A percentile compares a stretch with the other conserved stretches of the same genome.
phyloP scores from a whole-genome alignment of 129 eudicot species.

The Scalesia atractyloides region DNA sequence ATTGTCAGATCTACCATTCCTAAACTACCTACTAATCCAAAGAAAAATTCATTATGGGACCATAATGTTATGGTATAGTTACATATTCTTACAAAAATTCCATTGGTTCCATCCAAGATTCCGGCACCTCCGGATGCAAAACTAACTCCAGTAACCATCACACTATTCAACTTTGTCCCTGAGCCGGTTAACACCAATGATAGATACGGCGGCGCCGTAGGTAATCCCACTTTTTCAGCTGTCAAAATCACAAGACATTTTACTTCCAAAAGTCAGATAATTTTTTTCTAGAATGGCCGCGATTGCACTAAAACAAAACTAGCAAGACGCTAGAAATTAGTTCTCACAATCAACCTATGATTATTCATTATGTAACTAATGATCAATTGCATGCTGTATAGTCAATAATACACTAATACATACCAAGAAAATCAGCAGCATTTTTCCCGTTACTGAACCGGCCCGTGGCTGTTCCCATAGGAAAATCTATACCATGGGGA shows the following conservation, averaged over 20 bases:
- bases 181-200: slow-evolving; percentile 21
- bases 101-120: slow-evolving; percentile 49
- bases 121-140: slow-evolving; percentile 81
- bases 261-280: background rate
- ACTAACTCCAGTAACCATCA: slow-evolving; percentile 48
- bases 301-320: too few relatives aligned
- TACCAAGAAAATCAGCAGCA: slow-evolving; percentile 77
- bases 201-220: slow-evolving; percentile 51
- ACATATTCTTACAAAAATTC: slow-evolving; percentile 35
- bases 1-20: too few relatives aligned
- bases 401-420: background rate
- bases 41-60: too few relatives aligned
- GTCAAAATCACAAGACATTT: background rate
- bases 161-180: background rate
- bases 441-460: slow-evolving; percentile 78
- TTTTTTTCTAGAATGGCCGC: too few relatives aligned
- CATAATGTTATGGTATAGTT: background rate
- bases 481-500: slow-evolving; percentile 66
- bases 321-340: too few relatives aligned
- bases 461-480: slow-evolving; percentile 57
- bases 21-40: too few relatives aligned
- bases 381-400: background rate
- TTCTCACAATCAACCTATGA: too few relatives aligned
- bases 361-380: too few relatives aligned
- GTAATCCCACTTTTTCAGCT: slow-evolving; percentile 73